phyloP scores from a whole-genome alignment of 2,329 filamentous ascomycete species.

The Basipetospora chlamydospora region DNA sequence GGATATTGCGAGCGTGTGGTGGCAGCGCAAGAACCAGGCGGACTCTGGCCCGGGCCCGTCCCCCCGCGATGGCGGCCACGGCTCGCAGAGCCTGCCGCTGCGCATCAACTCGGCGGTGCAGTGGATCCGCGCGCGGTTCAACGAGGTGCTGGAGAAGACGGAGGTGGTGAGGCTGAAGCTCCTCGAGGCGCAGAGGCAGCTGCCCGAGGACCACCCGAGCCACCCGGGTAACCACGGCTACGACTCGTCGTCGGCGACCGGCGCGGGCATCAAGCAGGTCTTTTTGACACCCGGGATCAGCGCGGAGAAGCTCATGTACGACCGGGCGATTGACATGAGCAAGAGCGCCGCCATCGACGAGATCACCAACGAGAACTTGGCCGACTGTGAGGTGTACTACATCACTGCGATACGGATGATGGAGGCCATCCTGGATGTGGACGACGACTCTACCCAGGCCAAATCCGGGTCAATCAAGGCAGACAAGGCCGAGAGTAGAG shows the following conservation, averaged over 20 bases:
- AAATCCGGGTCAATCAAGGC: constrained; percentile 20
- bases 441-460: constrained; percentile 34
- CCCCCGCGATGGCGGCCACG: constrained; percentile 13
- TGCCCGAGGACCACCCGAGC: constrained; percentile 73
- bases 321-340: constrained; percentile 94
- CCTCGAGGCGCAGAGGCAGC: constrained; percentile 66
- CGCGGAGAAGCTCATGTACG: constrained; percentile 95
- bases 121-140: constrained; percentile 89
- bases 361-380: constrained; percentile 77
- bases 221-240: constrained; percentile 64
- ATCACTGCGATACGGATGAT: constrained; percentile 87
- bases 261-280: constrained; percentile 62
- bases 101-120: constrained; percentile 89
- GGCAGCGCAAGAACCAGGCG: constrained; percentile 61
- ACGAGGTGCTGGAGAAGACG: constrained; percentile 92
- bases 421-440: constrained; percentile 81
- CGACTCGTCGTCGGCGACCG: constrained; percentile 37
- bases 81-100: constrained; percentile 38
- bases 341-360: constrained; percentile 88
- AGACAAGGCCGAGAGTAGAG: constrained; percentile 8
- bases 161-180: constrained; percentile 85
- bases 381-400: constrained; percentile 83
- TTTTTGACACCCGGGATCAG: constrained; percentile 78
- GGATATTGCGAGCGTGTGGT: constrained; percentile 89
- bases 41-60: constrained; percentile 30